Base-by-base conservation (phyloP, 2,329 filamentous ascomycete genomes). In the Daldinia sp. region DNA sequence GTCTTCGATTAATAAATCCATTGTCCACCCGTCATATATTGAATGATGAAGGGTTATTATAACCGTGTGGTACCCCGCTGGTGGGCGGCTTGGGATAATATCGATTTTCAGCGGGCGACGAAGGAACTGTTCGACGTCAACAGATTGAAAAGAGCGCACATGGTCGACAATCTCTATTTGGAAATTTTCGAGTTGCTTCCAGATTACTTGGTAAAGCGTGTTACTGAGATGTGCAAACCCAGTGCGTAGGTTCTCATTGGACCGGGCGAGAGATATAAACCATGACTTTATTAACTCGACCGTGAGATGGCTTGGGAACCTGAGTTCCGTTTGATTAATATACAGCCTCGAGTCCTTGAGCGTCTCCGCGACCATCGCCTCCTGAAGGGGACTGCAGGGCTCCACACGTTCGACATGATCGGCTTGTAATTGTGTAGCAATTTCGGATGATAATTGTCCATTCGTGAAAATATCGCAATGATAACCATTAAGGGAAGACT, bases 1-100 rank as follows among this genome's bases (percentile, higher is more conserved):
- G 76, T 97, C 93, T 28, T 85, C 81, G 13, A 93, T 73, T 0
- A 97, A 79, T 33, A 95, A 82, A 58, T 97, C 92, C 75, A 94
- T 86, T 0, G 93, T 94, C 94, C 94, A 98, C n/a, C 94, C 94
- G 78, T 98, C 94, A 75, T 97, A 98, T 0, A 97, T 78, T 0
- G 93, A 89, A 79, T 98, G 94, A 76, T 97, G 94, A 0, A 97
- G 82, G 12, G 73, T 90, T 84, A 50, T 93, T 60, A 10, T 87
- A 79, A 66, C 77, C 78, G 3, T 81, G 72, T 35, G 76, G 74
- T 2, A 76, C 61, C 54, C 70, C 63, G 4, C 75, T 56, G 18
- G 71, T 18, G 6, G 58, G 35, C 7, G 60, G 44, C 3, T 35
- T 2, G 4, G 64, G 12, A 50, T 65, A 1, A 94, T 79, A 66